Base-by-base conservation (phyloP, 1,139 yeast species). In the Scheffersomyces parashehatae region DNA sequence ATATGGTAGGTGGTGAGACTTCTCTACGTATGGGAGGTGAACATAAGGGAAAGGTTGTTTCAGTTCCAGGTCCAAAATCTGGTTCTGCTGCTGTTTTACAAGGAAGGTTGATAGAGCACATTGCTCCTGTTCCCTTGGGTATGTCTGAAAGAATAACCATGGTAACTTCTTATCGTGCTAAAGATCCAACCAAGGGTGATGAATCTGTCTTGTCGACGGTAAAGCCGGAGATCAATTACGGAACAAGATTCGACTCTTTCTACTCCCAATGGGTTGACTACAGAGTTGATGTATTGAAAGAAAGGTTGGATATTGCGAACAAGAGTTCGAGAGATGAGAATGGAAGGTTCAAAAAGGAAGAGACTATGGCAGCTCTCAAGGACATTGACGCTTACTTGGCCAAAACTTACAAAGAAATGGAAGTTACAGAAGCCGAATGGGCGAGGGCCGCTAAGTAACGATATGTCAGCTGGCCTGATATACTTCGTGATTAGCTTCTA, bases 1-100 rank as follows among this genome's bases (percentile, higher is more conserved):
- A 66, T 33, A 79, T 81, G 85, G 63, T 75, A 57, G 85, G 84
- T 14, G 85, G 85, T 38, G 84, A 79, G 55, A 81, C 85, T 3
- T 68, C 77, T 16, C 65, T 77, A 50, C 67, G 76, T 52, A 77
- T 69, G 62, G 81, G 81, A 13, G 60, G 64, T 46, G 44, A 45
- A 5, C 41, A 39, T 5, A 26, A 37, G 3, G 34, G 39, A n/a
- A 64, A 67, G 36, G 58, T 79, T 40, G 73, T 73, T 0, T 64
- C 67, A 10, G 81, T 80, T 32, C 72, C 75, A 1, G 80, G 81
- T 11, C 85, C 85, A 14, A 70, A 70, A 31, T 64, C 60, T 52
- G 85, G 85, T 3, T 73, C 72, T 51, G 83, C 81, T n/a, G 67
- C 74, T 35, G 73, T 81, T 24, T 65, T 81, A 42, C 85, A 80